Evolutionary conservation across 2,329 filamentous ascomycete species (phyloP).

Genomic region (Colletotrichum costaricense): DNA sequence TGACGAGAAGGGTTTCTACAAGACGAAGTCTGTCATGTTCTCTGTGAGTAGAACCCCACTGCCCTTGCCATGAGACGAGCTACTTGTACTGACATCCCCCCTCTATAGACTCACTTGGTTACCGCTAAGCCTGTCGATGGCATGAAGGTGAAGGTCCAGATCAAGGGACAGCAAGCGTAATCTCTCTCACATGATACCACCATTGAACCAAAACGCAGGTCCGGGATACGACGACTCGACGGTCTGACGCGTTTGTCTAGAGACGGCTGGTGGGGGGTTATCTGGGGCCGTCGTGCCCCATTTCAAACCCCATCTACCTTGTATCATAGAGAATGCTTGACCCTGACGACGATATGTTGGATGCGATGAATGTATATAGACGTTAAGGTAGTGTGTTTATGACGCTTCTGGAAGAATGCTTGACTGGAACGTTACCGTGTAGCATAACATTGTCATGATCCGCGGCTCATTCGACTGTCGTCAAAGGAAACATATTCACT

Average conservation of each 20-base stretch:
- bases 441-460: not conserved
- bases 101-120: constrained; percentile 17
- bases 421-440: not conserved
- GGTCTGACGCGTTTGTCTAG: not conserved
- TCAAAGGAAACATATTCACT: not conserved
- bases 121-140: constrained; percentile 28
- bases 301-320: no score
- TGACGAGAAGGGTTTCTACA: constrained; percentile 27
- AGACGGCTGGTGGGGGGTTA: not conserved
- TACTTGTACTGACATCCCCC: not conserved
- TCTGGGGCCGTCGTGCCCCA: no score
- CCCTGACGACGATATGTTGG: no score
- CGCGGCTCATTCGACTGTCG: not conserved
- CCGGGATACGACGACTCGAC: not conserved
- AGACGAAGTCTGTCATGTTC: constrained; percentile 27
- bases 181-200: not conserved
- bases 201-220: not conserved
- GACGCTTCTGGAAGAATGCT: not conserved
- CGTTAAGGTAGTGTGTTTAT: no score
- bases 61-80: not conserved
- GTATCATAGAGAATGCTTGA: no score
- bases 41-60: constrained; percentile 4
- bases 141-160: constrained; percentile 24
- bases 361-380: no score
- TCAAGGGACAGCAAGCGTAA: constrained; percentile 9